These are phyloP conservation scores for Termitomyces titanicus DNA, from an alignment of 768 basidiomycete species.

Conservation along the genomic window DNA sequence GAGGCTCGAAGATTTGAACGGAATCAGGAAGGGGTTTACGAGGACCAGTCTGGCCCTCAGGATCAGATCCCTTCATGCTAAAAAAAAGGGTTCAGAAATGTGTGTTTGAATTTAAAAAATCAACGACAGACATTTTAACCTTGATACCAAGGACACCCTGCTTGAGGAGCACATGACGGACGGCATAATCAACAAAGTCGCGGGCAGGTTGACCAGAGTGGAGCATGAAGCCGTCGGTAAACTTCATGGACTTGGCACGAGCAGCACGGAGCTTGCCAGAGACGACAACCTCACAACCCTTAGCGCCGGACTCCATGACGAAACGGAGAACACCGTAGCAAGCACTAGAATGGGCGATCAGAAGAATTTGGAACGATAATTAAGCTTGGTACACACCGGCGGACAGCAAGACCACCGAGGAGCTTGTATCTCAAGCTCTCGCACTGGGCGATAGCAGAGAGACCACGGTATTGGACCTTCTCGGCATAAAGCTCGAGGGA, in stretches of 20 bases:
- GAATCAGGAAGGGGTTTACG: constrained; percentile 93
- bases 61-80: constrained; percentile 97
- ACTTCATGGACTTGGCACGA: constrained; percentile 99
- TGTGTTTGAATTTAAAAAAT: neutral
- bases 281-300: constrained; percentile 99
- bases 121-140: constrained; percentile 83
- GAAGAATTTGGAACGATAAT: neutral
- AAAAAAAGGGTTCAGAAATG: constrained; percentile 9
- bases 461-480: constrained; percentile 97
- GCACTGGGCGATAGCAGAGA: constrained; percentile 98
- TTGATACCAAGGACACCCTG: constrained; percentile 99
- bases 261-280: constrained; percentile 99
- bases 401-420: constrained; percentile 97
- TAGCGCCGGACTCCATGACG: constrained; percentile 99
- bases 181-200: constrained; percentile 97
- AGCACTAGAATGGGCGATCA: constrained; percentile 50
- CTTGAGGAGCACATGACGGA: constrained; percentile 94
- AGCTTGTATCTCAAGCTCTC: constrained; percentile 99
- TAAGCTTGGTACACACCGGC: constrained; percentile 60
- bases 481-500: constrained; percentile 98
- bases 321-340: constrained; percentile 99
- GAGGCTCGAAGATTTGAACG: constrained; percentile 86
- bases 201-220: constrained; percentile 97
- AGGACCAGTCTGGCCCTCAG: constrained; percentile 86
- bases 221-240: constrained; percentile 99